Conservation (phyloP, 2,329 filamentous ascomycete genomes). For the Sporothrix sp. region DNA sequence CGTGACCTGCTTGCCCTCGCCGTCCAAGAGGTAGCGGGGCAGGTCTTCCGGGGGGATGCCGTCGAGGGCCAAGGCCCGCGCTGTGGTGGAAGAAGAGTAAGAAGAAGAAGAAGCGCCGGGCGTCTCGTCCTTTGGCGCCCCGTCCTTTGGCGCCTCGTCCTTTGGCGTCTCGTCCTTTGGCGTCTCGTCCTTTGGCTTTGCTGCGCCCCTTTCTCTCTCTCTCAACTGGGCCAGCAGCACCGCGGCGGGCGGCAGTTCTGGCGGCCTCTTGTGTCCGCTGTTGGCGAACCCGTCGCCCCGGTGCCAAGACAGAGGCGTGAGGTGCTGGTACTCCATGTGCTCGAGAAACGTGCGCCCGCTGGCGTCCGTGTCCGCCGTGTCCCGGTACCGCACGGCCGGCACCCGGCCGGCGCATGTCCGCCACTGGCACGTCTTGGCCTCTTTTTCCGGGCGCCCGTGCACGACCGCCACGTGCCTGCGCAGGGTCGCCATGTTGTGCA, state of each 20-base stretch:
- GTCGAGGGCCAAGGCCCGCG: background rate
- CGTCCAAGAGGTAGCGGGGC: conserved; percentile 43
- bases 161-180: no score
- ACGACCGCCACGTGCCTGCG: conserved; percentile 42
- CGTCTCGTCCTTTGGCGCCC: no score
- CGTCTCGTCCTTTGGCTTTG: background rate
- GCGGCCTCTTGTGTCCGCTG: conserved; percentile 16
- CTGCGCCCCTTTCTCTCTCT: background rate
- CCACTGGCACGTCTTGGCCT: conserved; percentile 29
- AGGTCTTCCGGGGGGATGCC: conserved; percentile 13
- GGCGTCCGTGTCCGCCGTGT: background rate
- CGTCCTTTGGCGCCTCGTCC: no score
- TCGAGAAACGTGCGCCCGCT: conserved; percentile 28
- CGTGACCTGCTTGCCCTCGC: conserved; percentile 46
- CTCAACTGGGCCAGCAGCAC: conserved; percentile 17
- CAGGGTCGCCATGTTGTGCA: conserved; percentile 53
- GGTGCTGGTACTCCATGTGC: conserved; percentile 46
- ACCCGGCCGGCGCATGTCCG: conserved; percentile 27
- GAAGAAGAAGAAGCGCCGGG: no score
- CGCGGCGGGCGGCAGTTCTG: background rate
- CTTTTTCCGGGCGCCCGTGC: conserved; percentile 28
- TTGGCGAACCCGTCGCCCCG: conserved; percentile 50
- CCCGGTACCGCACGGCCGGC: conserved; percentile 15
- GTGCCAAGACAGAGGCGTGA: conserved; percentile 46
- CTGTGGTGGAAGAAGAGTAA: background rate